Evolutionary conservation across 257 asterid species (phyloP).

Genomic region (Verbascum thapsus): DNA sequence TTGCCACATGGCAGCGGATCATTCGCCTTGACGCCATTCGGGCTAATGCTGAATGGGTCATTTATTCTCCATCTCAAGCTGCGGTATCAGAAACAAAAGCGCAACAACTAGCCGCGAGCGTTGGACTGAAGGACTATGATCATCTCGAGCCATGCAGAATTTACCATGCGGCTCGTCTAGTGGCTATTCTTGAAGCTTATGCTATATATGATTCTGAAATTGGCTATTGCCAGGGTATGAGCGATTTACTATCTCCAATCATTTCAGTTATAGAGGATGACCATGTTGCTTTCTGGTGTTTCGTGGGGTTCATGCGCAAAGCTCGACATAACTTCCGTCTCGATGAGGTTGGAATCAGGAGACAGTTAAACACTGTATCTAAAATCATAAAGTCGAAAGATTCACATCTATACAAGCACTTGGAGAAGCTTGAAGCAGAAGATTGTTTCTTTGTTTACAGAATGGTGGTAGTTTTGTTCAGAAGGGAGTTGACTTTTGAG

Average conservation of each 20-base stretch:
- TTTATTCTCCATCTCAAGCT: conserved; percentile 73
- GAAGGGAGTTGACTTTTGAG: conserved; percentile 78
- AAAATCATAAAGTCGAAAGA: conserved; percentile 81
- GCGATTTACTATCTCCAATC: conserved; percentile 89
- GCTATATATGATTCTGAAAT: conserved; percentile 79
- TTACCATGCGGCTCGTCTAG: conserved; percentile 83
- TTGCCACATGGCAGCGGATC: conserved; percentile 79
- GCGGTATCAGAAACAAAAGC: conserved; percentile 64
- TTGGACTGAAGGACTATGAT: conserved; percentile 73
- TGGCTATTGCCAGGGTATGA: conserved; percentile 96
- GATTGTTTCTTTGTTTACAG: conserved; percentile 92
- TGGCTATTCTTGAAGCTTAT: conserved; percentile 84
- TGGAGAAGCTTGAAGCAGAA: conserved; percentile 91
- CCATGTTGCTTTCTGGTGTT: conserved; percentile 83
- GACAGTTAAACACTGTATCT: conserved; percentile 71
- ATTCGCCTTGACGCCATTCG: conserved; percentile 92
- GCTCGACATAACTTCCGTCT: conserved; percentile 93
- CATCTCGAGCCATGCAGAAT: conserved; percentile 77
- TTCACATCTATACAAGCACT: conserved; percentile 69
- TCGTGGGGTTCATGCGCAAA: conserved; percentile 87
- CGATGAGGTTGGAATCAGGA: conserved; percentile 82
- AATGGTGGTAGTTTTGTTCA: conserved; percentile 89
- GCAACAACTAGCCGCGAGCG: conserved; percentile 59
- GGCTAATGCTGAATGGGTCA: conserved; percentile 73
- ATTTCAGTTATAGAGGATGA: conserved; percentile 79